Percentiles rank a stretch among this genome's conserved stretches.
Evolutionary conservation across 1,139 yeast genomes (phyloP).

Genomic region (Oligophagozyma castellii): DNA sequence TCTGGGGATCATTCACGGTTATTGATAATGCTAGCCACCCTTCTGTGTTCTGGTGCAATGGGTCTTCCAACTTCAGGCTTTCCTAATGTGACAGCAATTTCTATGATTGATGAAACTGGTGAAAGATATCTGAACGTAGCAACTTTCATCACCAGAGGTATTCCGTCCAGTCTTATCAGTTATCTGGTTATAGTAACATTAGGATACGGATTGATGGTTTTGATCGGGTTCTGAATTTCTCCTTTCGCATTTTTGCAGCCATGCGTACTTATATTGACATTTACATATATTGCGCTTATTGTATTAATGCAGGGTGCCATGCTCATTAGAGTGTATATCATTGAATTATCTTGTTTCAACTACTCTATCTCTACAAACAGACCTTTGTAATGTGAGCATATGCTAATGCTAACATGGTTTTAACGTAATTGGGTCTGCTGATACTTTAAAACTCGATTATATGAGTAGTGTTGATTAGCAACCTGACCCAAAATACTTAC

Average conservation of each 20-base stretch:
- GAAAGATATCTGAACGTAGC: constrained; percentile 72
- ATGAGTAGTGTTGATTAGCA: neutral
- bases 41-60: constrained; percentile 87
- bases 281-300: neutral
- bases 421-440: too few species aligned
- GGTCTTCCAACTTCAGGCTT: constrained; percentile 93
- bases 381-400: too few species aligned
- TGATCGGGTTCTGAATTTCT: constrained; percentile 33
- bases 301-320: neutral
- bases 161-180: constrained; percentile 68
- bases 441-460: neutral
- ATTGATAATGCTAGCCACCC: constrained; percentile 71
- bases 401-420: too few species aligned
- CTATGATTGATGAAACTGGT: constrained; percentile 83
- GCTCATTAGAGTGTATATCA: too few species aligned
- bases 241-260: neutral
- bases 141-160: constrained; percentile 75
- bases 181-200: constrained; percentile 58
- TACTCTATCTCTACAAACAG: too few species aligned
- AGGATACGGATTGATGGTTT: constrained; percentile 62
- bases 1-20: constrained; percentile 36
- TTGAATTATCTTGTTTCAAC: too few species aligned
- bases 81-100: constrained; percentile 92
- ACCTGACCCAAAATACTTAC: constrained; percentile 55
- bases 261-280: constrained; percentile 1